Evolutionary conservation across 2,329 filamentous ascomycete genomes (phyloP).

Genomic region (Nemania sp.): DNA sequence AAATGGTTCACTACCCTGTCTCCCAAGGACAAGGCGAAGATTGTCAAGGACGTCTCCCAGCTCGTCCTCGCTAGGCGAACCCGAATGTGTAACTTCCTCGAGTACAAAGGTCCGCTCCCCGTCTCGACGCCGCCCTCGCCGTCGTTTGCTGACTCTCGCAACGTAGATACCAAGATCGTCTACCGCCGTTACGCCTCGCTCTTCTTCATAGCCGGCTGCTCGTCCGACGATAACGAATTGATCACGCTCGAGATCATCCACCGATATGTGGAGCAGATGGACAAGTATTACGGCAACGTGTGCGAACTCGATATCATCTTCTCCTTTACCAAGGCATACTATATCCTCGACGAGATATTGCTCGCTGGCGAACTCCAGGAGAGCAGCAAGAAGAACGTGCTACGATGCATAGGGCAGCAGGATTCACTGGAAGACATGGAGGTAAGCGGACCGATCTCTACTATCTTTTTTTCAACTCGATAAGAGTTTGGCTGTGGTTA

Average conservation of each 20-base stretch:
- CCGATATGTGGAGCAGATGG: constrained; percentile 99
- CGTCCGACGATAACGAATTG: constrained; percentile 96
- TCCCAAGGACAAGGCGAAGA: constrained; percentile 98
- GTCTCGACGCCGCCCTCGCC: not conserved
- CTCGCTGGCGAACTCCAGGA: constrained; percentile 97
- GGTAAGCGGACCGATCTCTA: constrained; percentile 65
- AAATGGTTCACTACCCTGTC: constrained; percentile 99
- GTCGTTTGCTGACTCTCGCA: constrained; percentile 25
- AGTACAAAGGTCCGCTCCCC: constrained; percentile 82
- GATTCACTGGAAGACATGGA: constrained; percentile 99
- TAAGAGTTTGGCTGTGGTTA: constrained; percentile 6
- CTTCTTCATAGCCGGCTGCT: constrained; percentile 98
- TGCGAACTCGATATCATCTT: constrained; percentile 99
- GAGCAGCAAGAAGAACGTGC: constrained; percentile 98
- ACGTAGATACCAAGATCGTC: constrained; percentile 93
- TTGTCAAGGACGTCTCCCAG: constrained; percentile 99
- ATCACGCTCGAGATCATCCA: constrained; percentile 99
- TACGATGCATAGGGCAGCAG: constrained; percentile 94
- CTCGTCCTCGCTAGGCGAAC: constrained; percentile 93
- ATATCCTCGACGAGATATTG: constrained; percentile 95
- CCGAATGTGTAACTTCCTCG: constrained; percentile 99
- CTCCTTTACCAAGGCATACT: constrained; percentile 99
- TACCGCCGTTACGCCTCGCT: constrained; percentile 98
- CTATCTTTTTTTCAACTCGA: constrained; percentile 8
- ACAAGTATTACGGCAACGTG: constrained; percentile 99